Base-by-base conservation (phyloP, 768 basidiomycete genomes). In the Pisolithus marmoratus region DNA sequence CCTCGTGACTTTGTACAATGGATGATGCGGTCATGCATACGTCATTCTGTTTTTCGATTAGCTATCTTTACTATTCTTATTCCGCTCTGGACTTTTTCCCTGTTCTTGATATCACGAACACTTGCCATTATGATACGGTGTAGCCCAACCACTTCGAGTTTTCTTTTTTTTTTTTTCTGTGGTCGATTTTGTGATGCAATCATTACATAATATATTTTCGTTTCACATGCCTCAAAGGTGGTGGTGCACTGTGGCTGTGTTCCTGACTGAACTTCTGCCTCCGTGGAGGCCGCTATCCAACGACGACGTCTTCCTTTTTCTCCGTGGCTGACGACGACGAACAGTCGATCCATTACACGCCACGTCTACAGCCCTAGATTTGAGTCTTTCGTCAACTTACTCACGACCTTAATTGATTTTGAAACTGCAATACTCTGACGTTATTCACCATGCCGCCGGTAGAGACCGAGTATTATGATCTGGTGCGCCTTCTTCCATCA, bases 391-490 rank as follows among this genome's bases (percentile, higher is more conserved):
- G 5, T 27, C 26, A 27, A 27, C 26, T 34, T 14, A 34, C 34
- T 34, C 15, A 15, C 34, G 14, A 34, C 15, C 34, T 34, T 34
- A 34, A 34, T 14, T 34, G 34, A 5, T 15, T 34, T 15, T 14
- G 34, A 34, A 34, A 15, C 12, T 1, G 12, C 34, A 34, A 14
- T 41, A 19, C 23, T n/a, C 40, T 41, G 27, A 23, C 20, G 38
- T 14, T 43, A 46, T 46, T n/a, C 42, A 27, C 55, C 22, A 91
- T 91, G 89, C 76, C 85, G n/a, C 90, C 90, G n/a, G 81, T 91
- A 19, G 90, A 93, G 63, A 90, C 88, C 12, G 87, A 87, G 63
- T 94, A 90, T 67, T 94, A 94, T 70, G 89, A 92, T 67, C 61
- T 92, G 67, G 89, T 89, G 59, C 59, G 85, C 54, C 49, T 62